Evolutionary conservation across 495 filamentous ascomycete species (phyloP).

Genomic region (Evernia prunastri): DNA sequence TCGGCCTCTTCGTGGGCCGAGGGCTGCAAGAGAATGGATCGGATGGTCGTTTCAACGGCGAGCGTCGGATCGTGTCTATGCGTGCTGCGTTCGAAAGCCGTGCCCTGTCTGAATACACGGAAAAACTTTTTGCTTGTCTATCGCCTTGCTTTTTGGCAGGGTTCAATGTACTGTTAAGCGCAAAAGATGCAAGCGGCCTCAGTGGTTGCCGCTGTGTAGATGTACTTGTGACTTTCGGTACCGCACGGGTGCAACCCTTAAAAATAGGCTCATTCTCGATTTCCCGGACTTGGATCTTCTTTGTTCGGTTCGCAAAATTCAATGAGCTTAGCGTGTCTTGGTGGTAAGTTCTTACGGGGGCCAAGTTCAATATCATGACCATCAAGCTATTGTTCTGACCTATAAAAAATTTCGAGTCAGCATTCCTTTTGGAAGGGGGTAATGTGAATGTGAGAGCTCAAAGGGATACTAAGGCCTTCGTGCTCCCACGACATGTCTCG

Average conservation of each 20-base stretch:
- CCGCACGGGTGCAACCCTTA: constrained; percentile 58
- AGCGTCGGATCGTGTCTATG: constrained; percentile 33
- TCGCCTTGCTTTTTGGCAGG: constrained; percentile 47
- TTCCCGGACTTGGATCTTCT: constrained; percentile 92
- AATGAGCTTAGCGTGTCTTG: constrained; percentile 89
- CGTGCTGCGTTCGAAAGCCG: constrained; percentile 33
- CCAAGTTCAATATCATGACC: constrained; percentile 94
- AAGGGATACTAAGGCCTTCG: not conserved
- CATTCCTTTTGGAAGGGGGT: not conserved
- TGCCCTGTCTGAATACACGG: constrained; percentile 68
- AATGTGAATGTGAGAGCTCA: not conserved
- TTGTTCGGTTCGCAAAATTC: constrained; percentile 91
- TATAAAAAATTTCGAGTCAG: constrained; percentile 38
- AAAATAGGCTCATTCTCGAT: constrained; percentile 88
- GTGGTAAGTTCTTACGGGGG: constrained; percentile 79
- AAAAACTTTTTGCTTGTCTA: constrained; percentile 77
- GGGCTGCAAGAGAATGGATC: constrained; percentile 23
- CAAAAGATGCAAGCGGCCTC: constrained; percentile 56
- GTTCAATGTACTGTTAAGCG: constrained; percentile 46
- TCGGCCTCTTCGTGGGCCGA: constrained; percentile 38
- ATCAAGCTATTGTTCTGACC: constrained; percentile 92
- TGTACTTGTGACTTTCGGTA: constrained; percentile 40
- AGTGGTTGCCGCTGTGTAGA: constrained; percentile 65
- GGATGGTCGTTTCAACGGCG: constrained; percentile 33
- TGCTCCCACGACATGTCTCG: not conserved